A percentile compares a stretch with the other conserved stretches of the same genome.
Conservation (phyloP, 2,329 filamentous ascomycete genomes). For the Onygenales sp. region DNA sequence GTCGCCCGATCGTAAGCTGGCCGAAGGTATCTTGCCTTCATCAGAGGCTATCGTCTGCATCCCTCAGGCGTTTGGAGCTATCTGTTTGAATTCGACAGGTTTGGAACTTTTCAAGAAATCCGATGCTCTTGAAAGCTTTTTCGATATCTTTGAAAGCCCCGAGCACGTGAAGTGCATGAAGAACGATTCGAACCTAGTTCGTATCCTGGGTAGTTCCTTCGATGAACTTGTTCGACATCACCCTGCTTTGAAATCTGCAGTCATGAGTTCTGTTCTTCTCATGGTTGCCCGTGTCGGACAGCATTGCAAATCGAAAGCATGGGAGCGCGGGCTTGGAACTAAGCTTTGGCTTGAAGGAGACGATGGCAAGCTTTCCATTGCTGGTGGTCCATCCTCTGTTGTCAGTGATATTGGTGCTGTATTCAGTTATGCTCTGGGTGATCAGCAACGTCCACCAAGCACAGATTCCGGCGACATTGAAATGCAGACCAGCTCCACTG, state of each 20-base stretch:
- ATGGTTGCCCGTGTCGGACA: slow-evolving; percentile 78
- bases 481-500: slow-evolving; percentile 1
- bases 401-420: slow-evolving; percentile 26
- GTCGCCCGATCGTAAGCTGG: slow-evolving; percentile 31
- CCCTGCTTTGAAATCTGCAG: slow-evolving; percentile 66
- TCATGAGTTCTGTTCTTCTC: slow-evolving; percentile 75
- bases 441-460: slow-evolving; percentile 17
- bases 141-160: slow-evolving; percentile 94
- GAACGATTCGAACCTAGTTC: slow-evolving; percentile 61
- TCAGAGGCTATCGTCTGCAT: slow-evolving; percentile 80
- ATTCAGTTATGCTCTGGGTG: slow-evolving; percentile 16
- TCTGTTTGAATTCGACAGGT: slow-evolving; percentile 80
- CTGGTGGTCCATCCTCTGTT: slow-evolving; percentile 41
- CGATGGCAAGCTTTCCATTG: slow-evolving; percentile 50
- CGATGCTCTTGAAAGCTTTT: slow-evolving; percentile 71
- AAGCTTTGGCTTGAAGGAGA: slow-evolving; percentile 61
- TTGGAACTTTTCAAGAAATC: slow-evolving; percentile 82
- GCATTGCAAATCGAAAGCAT: slow-evolving; percentile 62
- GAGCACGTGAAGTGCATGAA: slow-evolving; percentile 79
- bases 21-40: slow-evolving; percentile 72
- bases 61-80: slow-evolving; percentile 81
- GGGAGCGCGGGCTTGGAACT: slow-evolving; percentile 61
- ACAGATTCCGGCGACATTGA: slow-evolving; percentile 18
- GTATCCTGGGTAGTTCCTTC: slow-evolving; percentile 70
- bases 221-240: slow-evolving; percentile 94